Percentiles rank a stretch among this genome's conserved stretches.
These are phyloP conservation scores for Aspergillus nanangensis DNA, from an alignment of 495 filamentous ascomycete genomes.

Conservation along the genomic window DNA sequence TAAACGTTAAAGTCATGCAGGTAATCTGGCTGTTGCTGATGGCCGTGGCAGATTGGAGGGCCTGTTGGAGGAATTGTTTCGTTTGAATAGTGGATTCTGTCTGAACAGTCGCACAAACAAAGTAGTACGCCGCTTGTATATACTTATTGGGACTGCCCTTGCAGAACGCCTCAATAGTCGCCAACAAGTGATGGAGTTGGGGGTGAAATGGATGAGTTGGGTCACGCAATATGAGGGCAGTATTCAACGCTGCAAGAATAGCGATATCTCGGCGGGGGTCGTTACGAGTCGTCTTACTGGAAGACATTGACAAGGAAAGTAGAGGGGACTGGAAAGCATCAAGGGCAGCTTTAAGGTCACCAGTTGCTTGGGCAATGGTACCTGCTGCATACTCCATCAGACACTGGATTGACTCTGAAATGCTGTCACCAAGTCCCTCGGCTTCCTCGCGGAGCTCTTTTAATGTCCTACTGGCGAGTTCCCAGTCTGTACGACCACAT, in stretches of 20 bases:
- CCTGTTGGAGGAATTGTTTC: slow-evolving; percentile 71
- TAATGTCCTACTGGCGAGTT: slow-evolving; percentile 43
- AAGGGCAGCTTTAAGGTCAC: slow-evolving; percentile 62
- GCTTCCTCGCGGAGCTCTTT: slow-evolving; percentile 33
- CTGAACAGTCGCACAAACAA: slow-evolving; percentile 67
- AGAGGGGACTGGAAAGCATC: slow-evolving; percentile 56
- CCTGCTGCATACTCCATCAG: slow-evolving; percentile 67
- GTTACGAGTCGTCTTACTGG: slow-evolving; percentile 36
- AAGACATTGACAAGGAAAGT: slow-evolving; percentile 48
- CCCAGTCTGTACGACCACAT: slow-evolving; percentile 61
- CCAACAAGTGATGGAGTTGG: slow-evolving; percentile 49
- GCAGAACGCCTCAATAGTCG: slow-evolving; percentile 64
- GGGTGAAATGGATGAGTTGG: slow-evolving; percentile 47
- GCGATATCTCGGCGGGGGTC: slow-evolving; percentile 65
- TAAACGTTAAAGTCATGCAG: slow-evolving; percentile 76
- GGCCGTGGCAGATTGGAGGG: slow-evolving; percentile 52
- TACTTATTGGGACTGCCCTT: slow-evolving; percentile 62
- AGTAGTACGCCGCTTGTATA: slow-evolving; percentile 70
- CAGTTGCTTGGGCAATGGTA: slow-evolving; percentile 73
- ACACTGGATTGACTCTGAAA: slow-evolving; percentile 39
- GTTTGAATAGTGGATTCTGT: slow-evolving; percentile 61
- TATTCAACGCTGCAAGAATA: slow-evolving; percentile 76
- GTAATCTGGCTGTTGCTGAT: slow-evolving; percentile 66
- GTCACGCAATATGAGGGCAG: slow-evolving; percentile 74
- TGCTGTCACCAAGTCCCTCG: slow-evolving; percentile 27